Evolutionary conservation across 73 alveolate genomes (phyloP).

Genomic region (Paramecium tetraurelia): DNA sequence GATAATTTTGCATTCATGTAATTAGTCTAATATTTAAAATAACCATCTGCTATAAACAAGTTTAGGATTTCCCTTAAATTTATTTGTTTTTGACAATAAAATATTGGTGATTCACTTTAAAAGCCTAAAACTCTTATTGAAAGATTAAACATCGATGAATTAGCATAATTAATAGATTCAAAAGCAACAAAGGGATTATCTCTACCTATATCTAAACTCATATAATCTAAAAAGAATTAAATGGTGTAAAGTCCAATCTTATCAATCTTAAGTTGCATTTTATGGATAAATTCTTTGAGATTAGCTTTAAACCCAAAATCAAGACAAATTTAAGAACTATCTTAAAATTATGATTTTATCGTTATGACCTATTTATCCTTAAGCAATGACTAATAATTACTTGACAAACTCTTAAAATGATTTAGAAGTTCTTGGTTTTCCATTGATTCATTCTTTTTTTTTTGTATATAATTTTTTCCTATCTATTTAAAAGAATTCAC

Average conservation of each 20-base stretch:
- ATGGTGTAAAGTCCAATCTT: conserved; percentile 8
- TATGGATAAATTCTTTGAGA: conserved; percentile 32
- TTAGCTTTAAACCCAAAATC: conserved; percentile 6
- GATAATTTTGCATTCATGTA: conserved; percentile 61
- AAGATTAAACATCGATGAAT: conserved; percentile 5
- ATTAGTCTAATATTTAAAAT: conserved; percentile 54
- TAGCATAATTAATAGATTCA: conserved; percentile 38
- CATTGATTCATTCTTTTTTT: conserved; percentile 1
- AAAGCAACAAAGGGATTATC: conserved; percentile 47
- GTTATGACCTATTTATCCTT: neutral
- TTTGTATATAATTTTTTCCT: neutral
- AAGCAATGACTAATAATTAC: neutral
- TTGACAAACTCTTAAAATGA: neutral
- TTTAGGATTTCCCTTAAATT: conserved; percentile 55
- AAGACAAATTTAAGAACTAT: conserved; percentile 11
- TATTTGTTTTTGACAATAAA: conserved; percentile 10
- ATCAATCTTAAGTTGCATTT: conserved; percentile 8
- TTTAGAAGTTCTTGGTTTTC: conserved; percentile 5
- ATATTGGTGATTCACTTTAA: conserved; percentile 17
- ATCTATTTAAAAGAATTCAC: neutral
- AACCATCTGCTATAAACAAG: conserved; percentile 60
- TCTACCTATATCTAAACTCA: neutral
- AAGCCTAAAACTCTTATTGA: conserved; percentile 11
- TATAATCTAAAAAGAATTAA: neutral
- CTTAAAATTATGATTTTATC: neutral